Conservation (phyloP, 805 yeast species). For the Yarrowia alimentaria region DNA sequence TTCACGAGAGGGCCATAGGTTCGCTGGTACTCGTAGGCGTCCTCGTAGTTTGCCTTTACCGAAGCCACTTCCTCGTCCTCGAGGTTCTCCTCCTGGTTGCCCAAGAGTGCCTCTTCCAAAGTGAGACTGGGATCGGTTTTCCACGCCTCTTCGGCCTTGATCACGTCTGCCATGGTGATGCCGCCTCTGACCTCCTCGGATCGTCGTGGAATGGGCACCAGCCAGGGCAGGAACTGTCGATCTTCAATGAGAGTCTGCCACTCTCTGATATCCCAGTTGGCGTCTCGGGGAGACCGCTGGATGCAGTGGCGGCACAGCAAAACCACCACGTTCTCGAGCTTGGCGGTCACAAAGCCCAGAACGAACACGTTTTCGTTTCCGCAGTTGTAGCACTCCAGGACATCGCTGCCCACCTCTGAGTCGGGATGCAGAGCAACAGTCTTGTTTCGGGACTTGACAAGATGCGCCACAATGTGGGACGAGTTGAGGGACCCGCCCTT, state of each 20-base stretch:
- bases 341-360: conserved; percentile 84
- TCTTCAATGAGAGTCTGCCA: conserved; percentile 88
- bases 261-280: conserved; percentile 80
- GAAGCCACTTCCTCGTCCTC: conserved; percentile 64
- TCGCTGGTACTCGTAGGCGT: conserved; percentile 81
- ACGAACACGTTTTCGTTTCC: conserved; percentile 77
- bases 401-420: conserved; percentile 81
- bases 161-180: conserved; percentile 63
- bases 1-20: conserved; percentile 81
- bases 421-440: conserved; percentile 71
- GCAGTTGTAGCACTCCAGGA: conserved; percentile 86
- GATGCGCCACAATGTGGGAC: conserved; percentile 82
- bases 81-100: conserved; percentile 43
- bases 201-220: conserved; percentile 47
- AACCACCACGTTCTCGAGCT: conserved; percentile 81
- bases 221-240: conserved; percentile 76
- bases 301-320: conserved; percentile 86
- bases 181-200: neutral
- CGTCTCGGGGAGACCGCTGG: conserved; percentile 56
- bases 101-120: conserved; percentile 56
- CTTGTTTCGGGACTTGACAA: conserved; percentile 77
- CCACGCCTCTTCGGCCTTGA: conserved; percentile 79
- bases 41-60: conserved; percentile 70
- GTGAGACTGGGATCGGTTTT: conserved; percentile 67
- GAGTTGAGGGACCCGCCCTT: conserved; percentile 51